phyloP scores from a whole-genome alignment of 163 green algal species.

The Prototheca wickerhamii region DNA sequence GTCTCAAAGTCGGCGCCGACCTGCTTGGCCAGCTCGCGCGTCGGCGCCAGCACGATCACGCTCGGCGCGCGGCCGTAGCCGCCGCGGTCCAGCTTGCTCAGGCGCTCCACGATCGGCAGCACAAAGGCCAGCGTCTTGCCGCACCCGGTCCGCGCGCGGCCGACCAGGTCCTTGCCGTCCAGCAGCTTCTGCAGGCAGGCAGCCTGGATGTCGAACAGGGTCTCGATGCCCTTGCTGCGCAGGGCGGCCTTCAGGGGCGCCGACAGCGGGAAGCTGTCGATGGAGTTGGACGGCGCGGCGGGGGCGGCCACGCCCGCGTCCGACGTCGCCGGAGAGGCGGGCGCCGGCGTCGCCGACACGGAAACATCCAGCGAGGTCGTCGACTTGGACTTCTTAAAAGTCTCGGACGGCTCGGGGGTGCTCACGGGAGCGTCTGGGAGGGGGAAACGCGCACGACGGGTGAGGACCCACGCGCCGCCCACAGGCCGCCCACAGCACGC shows the following conservation, averaged over 20 bases:
- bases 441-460: background rate
- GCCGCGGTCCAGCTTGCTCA: constrained; percentile 33
- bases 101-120: constrained; percentile 85
- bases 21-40: constrained; percentile 97
- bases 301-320: background rate
- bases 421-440: background rate
- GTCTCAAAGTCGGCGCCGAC: constrained; percentile 83
- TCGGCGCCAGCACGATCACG: constrained; percentile 89
- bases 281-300: background rate
- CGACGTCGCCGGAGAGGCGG: background rate
- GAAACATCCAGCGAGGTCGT: background rate
- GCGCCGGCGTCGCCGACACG: background rate
- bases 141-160: constrained; percentile 84
- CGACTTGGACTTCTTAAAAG: background rate
- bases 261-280: constrained; percentile 74
- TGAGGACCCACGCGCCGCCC: background rate
- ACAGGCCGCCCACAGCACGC: background rate
- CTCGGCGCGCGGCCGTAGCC: constrained; percentile 40
- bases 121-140: constrained; percentile 98
- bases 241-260: constrained; percentile 60
- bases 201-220: constrained; percentile 60
- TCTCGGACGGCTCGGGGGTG: background rate
- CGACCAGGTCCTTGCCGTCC: constrained; percentile 82
- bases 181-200: constrained; percentile 52
- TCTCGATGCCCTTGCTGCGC: constrained; percentile 55